phyloP scores from a whole-genome alignment of 1,139 yeast species.

The Nakaseomyces bracarensis region DNA sequence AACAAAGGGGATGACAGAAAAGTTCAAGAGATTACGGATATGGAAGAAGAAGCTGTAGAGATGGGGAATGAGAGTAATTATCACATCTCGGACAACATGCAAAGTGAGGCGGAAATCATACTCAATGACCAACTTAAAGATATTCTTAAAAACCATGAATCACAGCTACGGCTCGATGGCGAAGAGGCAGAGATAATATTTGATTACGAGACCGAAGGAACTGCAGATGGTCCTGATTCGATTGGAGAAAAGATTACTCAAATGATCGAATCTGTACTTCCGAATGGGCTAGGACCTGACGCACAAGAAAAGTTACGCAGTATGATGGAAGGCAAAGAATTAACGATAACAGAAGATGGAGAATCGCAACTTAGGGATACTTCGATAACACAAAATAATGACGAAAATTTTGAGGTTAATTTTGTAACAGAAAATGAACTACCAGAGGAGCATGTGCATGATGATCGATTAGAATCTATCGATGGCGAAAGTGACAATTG shows the following conservation, averaged over 20 bases:
- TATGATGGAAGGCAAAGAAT: constrained; percentile 22
- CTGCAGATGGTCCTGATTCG: constrained; percentile 25
- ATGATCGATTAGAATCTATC: constrained; percentile 6
- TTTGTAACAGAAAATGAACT: constrained; percentile 1
- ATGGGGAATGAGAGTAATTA: constrained; percentile 14
- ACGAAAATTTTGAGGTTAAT: constrained; percentile 6
- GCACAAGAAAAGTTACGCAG: constrained; percentile 23
- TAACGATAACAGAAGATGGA: constrained; percentile 17
- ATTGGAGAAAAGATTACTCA: constrained; percentile 27
- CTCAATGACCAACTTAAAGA: constrained; percentile 8
- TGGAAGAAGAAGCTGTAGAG: constrained; percentile 13
- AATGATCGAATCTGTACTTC: constrained; percentile 28
- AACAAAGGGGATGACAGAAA: constrained; percentile 5
- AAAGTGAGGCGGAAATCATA: constrained; percentile 5
- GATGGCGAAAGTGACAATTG: constrained; percentile 9
- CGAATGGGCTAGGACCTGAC: constrained; percentile 24
- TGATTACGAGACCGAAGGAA: constrained; percentile 26
- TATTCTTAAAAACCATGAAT: constrained; percentile 15
- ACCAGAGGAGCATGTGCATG: constrained; percentile 6
- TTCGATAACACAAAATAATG: not conserved
- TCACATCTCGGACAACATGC: constrained; percentile 7
- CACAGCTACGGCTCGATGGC: constrained; percentile 23
- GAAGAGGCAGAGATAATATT: constrained; percentile 29
- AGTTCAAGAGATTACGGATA: not conserved
- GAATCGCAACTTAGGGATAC: not conserved